These are phyloP conservation scores for Epichloe sibirici DNA, from an alignment of 2,329 filamentous ascomycete species.

Conservation along the genomic window DNA sequence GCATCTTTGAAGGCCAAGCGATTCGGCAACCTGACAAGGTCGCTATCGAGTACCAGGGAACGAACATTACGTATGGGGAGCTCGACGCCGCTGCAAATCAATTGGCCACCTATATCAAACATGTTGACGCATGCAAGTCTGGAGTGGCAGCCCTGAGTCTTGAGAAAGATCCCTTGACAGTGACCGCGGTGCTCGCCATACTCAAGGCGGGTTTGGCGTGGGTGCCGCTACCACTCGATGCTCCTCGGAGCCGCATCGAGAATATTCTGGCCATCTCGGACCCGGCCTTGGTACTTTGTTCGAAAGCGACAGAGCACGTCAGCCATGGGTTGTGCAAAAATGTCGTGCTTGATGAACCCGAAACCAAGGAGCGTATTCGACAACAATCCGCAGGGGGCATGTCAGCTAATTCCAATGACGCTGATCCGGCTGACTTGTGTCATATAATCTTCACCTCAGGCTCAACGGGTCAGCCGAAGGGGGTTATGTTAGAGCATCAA, in stretches of 20 bases:
- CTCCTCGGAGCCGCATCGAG: background rate
- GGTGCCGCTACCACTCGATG: background rate
- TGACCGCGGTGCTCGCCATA: background rate
- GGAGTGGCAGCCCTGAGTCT: background rate
- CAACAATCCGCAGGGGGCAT: background rate
- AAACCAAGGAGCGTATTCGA: background rate
- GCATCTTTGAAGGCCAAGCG: background rate
- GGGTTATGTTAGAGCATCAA: background rate
- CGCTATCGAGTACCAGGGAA: background rate
- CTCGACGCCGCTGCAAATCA: background rate
- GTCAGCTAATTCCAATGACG: background rate
- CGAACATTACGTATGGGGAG: background rate
- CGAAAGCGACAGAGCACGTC: background rate
- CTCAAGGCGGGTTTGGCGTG: background rate
- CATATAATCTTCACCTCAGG: constrained; percentile 2
- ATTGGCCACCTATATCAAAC: background rate
- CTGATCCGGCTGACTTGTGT: background rate
- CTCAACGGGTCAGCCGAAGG: background rate
- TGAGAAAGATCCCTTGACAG: background rate
- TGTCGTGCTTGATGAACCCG: background rate
- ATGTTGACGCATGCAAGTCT: background rate
- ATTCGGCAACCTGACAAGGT: background rate
- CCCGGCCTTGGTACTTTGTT: background rate
- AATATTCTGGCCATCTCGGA: background rate
- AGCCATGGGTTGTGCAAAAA: background rate